These are phyloP conservation scores for Ormosia emarginata DNA, from an alignment of 306 rosid genomes.

Conservation along the genomic window DNA sequence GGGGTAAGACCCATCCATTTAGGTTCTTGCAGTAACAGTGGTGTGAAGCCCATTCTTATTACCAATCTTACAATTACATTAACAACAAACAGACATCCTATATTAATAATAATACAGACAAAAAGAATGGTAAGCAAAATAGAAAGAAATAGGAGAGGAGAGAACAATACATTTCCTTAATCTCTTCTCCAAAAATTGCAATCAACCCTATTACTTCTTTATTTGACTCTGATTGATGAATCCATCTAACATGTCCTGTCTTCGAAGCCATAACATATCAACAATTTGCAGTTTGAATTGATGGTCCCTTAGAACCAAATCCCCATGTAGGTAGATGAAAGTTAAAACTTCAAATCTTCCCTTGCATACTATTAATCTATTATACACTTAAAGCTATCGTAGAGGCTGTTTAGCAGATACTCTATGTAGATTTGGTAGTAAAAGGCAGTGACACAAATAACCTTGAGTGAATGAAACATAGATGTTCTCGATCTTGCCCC, in stretches of 20 bases:
- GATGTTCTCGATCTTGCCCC: neutral
- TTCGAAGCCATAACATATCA: neutral
- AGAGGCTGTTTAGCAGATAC: neutral
- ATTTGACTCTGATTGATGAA: constrained; percentile 2
- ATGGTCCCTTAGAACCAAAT: constrained; percentile 2
- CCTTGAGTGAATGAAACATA: neutral
- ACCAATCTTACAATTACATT: constrained; percentile 5
- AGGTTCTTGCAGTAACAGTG: too few relatives aligned
- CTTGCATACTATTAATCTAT: neutral
- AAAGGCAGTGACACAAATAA: neutral
- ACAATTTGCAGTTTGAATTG: neutral
- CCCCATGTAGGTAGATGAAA: neutral
- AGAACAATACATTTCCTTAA: neutral
- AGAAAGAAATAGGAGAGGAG: neutral
- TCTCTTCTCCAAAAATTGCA: constrained; percentile 17
- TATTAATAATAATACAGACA: neutral
- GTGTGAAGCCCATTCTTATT: neutral
- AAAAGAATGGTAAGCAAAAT: neutral
- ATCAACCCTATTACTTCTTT: neutral
- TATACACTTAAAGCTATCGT: neutral
- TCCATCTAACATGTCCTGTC: neutral
- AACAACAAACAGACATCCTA: neutral
- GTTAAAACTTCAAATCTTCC: neutral
- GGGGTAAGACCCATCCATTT: too few relatives aligned
- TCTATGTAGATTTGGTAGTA: neutral